Base-by-base conservation (phyloP, 768 basidiomycete genomes). In the Boletus patriciae region DNA sequence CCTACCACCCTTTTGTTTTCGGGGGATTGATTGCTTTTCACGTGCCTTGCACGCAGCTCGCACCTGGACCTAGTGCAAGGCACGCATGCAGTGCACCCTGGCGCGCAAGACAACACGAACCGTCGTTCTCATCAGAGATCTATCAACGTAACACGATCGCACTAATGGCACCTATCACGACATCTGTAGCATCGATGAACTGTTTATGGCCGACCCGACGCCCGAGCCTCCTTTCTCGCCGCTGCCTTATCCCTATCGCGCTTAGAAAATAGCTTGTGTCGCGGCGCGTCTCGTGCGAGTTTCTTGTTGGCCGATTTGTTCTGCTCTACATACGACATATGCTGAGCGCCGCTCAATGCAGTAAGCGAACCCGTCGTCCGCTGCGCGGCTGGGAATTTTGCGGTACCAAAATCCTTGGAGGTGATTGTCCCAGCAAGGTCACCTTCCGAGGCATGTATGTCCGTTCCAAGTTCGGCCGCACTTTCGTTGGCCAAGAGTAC, bases 241-340 rank as follows among this genome's bases (percentile, higher is more conserved):
- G 76, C 60, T 27, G 83, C 85, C 67, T 83, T 83, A 34, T 89
- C 86, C 75, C 87, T 88, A 58, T 92, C 90, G 38, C 92, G 85
- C 72, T 91, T 92, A 47, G 83, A 79, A 70, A 94, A 94, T 25
- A 93, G 71, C 73, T 89, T 91, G 78, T 91, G 84, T 48, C 91
- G 82, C 53, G 79, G 78, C 25, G 64, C 65, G 45, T 80, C 79
- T 52, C 71, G 70, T 27, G 88, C 83, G 11, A 92, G 77, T 54
- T 83, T 84, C 78, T 88, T 90, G 80, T 95, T 95, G 49, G 86
- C 90, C 21, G 87, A 89, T 72, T 92, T 92, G 76, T 94, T 94
- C 72, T 92, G 88, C 74, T 94, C 93, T 46, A 92, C 80, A 65
- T 94, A 95, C 46, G 90, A 91, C 92, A 94, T 94, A 65, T 92